These are phyloP conservation scores for Ceratobasidium sp. DNA, from an alignment of 1,284 basidiomycete genomes.

Conservation along the genomic window DNA sequence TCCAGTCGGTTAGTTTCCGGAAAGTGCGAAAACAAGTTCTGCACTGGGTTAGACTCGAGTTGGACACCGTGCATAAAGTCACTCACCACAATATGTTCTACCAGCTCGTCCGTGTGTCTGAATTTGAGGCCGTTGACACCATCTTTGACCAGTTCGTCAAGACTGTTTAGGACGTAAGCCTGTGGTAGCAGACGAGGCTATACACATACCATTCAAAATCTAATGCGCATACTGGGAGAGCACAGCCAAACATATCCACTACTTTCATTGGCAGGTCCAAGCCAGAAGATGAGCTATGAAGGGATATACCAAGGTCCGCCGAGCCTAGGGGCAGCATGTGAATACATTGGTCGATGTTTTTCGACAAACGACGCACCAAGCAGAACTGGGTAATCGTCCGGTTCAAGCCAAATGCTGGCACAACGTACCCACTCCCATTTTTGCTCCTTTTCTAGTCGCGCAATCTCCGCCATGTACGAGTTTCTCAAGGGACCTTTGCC, in stretches of 20 bases:
- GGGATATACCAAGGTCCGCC: slow-evolving; percentile 88
- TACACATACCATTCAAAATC: slow-evolving; percentile 77
- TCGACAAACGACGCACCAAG: slow-evolving; percentile 62
- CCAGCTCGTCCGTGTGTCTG: slow-evolving; percentile 69
- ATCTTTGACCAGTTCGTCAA: slow-evolving; percentile 85
- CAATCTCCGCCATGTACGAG: slow-evolving; percentile 71
- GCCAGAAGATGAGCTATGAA: slow-evolving; percentile 90
- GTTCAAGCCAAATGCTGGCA: slow-evolving; percentile 85
- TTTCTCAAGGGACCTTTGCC: slow-evolving; percentile 86
- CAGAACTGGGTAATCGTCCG: slow-evolving; percentile 84
- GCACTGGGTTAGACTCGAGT: slow-evolving; percentile 39
- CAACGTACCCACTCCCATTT: slow-evolving; percentile 84
- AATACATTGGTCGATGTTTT: background rate
- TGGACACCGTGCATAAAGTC: background rate
- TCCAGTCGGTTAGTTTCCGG: slow-evolving; percentile 62
- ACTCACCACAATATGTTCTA: slow-evolving; percentile 73
- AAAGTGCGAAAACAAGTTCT: slow-evolving; percentile 69
- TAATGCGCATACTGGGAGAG: slow-evolving; percentile 89
- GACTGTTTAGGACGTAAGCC: slow-evolving; percentile 57
- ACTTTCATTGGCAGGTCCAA: slow-evolving; percentile 99
- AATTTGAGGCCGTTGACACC: slow-evolving; percentile 86
- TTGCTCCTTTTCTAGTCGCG: slow-evolving; percentile 61
- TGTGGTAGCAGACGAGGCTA: background rate
- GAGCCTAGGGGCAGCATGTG: slow-evolving; percentile 62
- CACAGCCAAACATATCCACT: slow-evolving; percentile 99